These are phyloP conservation scores for Irpex rosettiformis DNA, from an alignment of 1,284 basidiomycete species.

Conservation along the genomic window DNA sequence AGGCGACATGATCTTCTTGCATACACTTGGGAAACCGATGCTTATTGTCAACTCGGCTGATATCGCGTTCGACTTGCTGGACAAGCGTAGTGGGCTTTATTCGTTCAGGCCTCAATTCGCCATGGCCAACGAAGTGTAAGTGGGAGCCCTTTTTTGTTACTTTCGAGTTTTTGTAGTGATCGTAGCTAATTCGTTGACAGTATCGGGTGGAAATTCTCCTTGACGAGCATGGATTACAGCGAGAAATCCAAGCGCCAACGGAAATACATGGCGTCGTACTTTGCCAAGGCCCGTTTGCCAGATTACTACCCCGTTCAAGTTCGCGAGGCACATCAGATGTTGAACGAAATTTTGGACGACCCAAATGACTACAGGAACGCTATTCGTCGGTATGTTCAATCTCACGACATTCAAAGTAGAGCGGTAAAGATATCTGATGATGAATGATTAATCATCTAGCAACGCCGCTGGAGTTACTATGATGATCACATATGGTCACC, in stretches of 20 bases:
- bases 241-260: conserved; percentile 3
- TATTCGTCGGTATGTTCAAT: neutral
- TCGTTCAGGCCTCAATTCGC: conserved; percentile 39
- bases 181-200: neutral
- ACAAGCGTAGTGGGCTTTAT: conserved; percentile 10
- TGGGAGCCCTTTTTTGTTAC: neutral
- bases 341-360: conserved; percentile 1
- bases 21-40: conserved; percentile 22
- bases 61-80: conserved; percentile 9
- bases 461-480: conserved; percentile 14
- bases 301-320: neutral
- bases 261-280: conserved; percentile 1
- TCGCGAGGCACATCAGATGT: neutral
- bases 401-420: neutral
- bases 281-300: neutral
- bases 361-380: neutral
- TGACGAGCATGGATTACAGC: conserved; percentile 1
- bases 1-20: conserved; percentile 58
- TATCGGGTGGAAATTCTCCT: neutral
- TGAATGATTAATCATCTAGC: conserved; percentile 5
- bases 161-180: too few relatives aligned
- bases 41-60: conserved; percentile 12
- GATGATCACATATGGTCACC: conserved; percentile 15
- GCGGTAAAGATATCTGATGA: neutral
- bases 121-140: conserved; percentile 42